Evolutionary conservation across 2,329 filamentous ascomycete species (phyloP).

Genomic region (Nannizziopsis barbatae): DNA sequence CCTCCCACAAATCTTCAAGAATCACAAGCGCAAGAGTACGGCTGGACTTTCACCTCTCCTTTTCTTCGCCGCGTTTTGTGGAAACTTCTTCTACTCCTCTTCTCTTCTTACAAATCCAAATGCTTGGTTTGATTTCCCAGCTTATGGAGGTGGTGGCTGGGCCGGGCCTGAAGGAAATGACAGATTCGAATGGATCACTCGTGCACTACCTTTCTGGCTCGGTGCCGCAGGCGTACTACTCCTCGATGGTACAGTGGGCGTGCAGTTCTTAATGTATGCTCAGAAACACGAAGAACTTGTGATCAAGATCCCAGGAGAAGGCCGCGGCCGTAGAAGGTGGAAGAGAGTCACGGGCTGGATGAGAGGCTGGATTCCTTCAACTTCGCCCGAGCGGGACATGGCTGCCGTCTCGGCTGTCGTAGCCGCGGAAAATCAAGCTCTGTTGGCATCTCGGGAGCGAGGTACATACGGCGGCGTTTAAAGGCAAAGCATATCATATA

Average conservation of each 20-base stretch:
- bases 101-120: constrained; percentile 54
- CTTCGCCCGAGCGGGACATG: constrained; percentile 27
- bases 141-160: constrained; percentile 51
- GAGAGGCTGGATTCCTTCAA: constrained; percentile 52
- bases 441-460: constrained; percentile 21
- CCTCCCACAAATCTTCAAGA: constrained; percentile 56
- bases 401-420: constrained; percentile 3
- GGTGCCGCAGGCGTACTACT: constrained; percentile 54
- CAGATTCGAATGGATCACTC: constrained; percentile 45
- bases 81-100: constrained; percentile 55
- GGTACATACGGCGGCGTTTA: constrained; percentile 29
- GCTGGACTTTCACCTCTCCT: constrained; percentile 52
- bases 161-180: constrained; percentile 46
- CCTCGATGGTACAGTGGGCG: constrained; percentile 51
- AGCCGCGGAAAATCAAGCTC: constrained; percentile 23
- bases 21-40: constrained; percentile 51
- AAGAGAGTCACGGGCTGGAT: constrained; percentile 52
- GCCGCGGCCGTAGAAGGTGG: constrained; percentile 40
- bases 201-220: constrained; percentile 53
- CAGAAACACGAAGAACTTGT: constrained; percentile 36
- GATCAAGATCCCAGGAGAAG: constrained; percentile 36
- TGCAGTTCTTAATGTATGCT: constrained; percentile 53
- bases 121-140: constrained; percentile 47
- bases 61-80: constrained; percentile 56
- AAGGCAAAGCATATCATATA: constrained; percentile 5